A percentile compares a stretch with the other conserved stretches of the same genome.
These are phyloP conservation scores for Anethum foeniculum DNA, from an alignment of 140 eudicot genomes.

Conservation along the genomic window DNA sequence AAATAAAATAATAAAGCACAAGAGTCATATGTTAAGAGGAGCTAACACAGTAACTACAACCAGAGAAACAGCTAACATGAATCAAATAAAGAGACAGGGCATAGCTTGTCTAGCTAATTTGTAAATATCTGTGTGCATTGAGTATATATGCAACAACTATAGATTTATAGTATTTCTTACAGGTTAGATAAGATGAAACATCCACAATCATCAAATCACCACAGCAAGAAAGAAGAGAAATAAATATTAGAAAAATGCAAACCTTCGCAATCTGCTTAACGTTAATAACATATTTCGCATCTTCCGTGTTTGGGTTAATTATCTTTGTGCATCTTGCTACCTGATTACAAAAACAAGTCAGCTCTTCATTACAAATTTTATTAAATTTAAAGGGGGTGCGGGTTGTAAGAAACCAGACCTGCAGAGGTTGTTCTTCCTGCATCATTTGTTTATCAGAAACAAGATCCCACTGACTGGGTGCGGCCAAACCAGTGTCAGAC, in stretches of 20 bases:
- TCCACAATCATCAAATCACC: neutral
- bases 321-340: constrained; percentile 97
- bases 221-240: neutral
- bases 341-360: constrained; percentile 31
- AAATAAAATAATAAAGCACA: neutral
- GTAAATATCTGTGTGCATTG: neutral
- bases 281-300: constrained; percentile 87
- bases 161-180: neutral
- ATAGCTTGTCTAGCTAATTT: neutral
- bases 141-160: neutral
- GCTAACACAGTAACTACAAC: neutral
- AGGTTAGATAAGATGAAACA: neutral
- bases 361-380: neutral
- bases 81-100: neutral
- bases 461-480: constrained; percentile 99
- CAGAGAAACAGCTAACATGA: neutral
- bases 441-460: constrained; percentile 98
- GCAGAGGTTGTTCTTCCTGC: constrained; percentile 98
- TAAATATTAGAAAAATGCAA: neutral
- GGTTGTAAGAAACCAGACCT: constrained; percentile 36
- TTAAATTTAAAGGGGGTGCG: neutral
- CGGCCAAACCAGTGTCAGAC: constrained; percentile 97
- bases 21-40: neutral
- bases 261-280: constrained; percentile 99
- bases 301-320: constrained; percentile 90